Base-by-base conservation (phyloP, 2,329 filamentous ascomycete species). In the Aspergillus ruber region DNA sequence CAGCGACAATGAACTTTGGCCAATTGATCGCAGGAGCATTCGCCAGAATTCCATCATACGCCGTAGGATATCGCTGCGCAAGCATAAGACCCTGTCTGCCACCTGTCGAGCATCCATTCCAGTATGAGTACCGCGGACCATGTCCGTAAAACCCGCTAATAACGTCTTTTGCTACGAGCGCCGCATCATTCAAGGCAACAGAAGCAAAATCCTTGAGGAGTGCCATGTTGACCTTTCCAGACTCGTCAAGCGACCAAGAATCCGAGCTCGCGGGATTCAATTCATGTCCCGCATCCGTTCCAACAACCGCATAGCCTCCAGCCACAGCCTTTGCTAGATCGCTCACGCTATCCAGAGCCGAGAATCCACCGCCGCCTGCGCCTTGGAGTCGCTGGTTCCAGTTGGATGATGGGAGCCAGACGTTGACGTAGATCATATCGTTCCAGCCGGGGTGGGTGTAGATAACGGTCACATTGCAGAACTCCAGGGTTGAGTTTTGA, bases 31-130 rank as follows among this genome's bases (percentile, higher is more conserved):
- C 70, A n/a, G 63, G 70, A 40, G 72, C 67, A 17, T 66, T 69
- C 8, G 67, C 64, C 27, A 73, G 61, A 51, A 75, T 71, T 20
- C 73, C 73, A 47, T 75, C 70, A 46, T 73, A 75, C 42, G 73
- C 70, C 2, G 66, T 56, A 0, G 72, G 73, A 51, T 65, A 75
- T 36, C 64, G 57, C 50, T 74, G 65, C 5, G 68, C 67, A 3
- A 67, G 65, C 53, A 70, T 70, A 32, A 74, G 51, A 35, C 72
- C 73, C 56, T 75, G 72, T 23, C 67, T 60, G 15, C 73, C 73
- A 46, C 73, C 73, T 12, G 67, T 67, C 2, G 71, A 74, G 58
- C 73, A 75, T 15, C 71, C 72, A 39, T 69, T 56, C 56, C 69
- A 75, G 59, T 75, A 75, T 3, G 69, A 70, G 47, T 63, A 69